A percentile compares a stretch with the other conserved stretches of the same genome.
phyloP scores from a whole-genome alignment of 192 early-diverging fungal species.

The Coemansia sp. region DNA sequence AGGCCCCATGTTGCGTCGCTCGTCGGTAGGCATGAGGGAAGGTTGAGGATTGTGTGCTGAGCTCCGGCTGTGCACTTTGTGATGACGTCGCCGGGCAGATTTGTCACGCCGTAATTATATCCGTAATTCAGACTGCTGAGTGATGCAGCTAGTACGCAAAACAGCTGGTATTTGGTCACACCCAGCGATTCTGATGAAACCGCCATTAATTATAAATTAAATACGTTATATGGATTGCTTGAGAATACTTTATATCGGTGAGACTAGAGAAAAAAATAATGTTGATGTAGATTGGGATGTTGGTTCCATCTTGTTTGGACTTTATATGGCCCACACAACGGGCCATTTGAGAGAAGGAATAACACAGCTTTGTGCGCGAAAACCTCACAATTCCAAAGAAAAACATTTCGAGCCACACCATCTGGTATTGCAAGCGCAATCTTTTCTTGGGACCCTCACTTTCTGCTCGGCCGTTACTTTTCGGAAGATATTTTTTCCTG shows the following conservation, averaged over 20 bases:
- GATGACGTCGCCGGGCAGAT: constrained; percentile 57
- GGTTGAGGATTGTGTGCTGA: constrained; percentile 3
- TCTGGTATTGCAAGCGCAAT: background rate
- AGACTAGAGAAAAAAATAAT: background rate
- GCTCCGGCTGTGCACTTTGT: constrained; percentile 38
- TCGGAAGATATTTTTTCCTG: background rate
- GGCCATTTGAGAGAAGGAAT: background rate
- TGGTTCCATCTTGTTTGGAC: background rate
- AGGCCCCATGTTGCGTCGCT: constrained; percentile 55
- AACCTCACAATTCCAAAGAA: background rate
- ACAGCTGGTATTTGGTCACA: constrained; percentile 49
- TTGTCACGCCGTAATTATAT: constrained; percentile 51
- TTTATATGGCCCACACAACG: background rate
- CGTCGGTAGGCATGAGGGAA: constrained; percentile 40
- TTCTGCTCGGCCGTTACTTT: no score
- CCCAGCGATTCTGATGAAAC: constrained; percentile 28
- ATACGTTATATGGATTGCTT: background rate
- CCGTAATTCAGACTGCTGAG: constrained; percentile 46
- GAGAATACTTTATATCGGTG: no score
- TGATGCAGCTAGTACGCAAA: constrained; percentile 40
- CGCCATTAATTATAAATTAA: constrained; percentile 1
- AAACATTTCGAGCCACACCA: background rate
- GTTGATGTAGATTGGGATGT: background rate
- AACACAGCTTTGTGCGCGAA: background rate
- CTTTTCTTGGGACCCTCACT: no score